Evolutionary conservation across 441 rosid genomes (phyloP), one percentile per base, ranked within the genome.

Genomic region (Arabidopsis lyrata): DNA sequence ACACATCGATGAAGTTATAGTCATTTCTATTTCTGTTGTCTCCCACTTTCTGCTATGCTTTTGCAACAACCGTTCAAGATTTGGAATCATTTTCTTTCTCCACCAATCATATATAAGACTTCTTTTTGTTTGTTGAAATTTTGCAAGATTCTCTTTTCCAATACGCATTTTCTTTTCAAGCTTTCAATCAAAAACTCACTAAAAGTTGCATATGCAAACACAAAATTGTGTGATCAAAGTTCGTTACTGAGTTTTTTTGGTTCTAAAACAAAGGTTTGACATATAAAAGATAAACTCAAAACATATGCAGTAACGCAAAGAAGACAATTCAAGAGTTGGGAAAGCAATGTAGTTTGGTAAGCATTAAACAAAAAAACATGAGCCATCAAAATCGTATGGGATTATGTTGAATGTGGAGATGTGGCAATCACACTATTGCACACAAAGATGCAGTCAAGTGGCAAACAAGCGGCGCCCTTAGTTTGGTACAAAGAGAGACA

Each of bases 381-480:
- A 56, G 65, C 12, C 13, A 63, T 53, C 52, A 72, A 63, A 63
- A 34, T 63, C 41, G 24, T 63, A 8, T 34, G 56, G 57, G 31
- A 34, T 55, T 49, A 34, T 47, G 47, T 69, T 47, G 65, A 58
- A 69, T 70, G 13, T 63, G 54, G 47, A 61, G 50, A 42, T 29
- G 61, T 62, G 68, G 45, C 22, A 71, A 15, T 73, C 39, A 44
- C 49, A 73, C 35, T 27, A 32, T 44, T 12, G 11, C 64, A 45
- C 15, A 74, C 27, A 66, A 31, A 60, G 47, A 68, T 67, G 41
- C n/a, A 75, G 57, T 66, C 68, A 27, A 68, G 74, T 34, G 57
- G 68, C 45, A 53, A 68, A 68, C 69, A 61, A 53, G 50, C 48
- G 74, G 69, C 78, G 74, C 78, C 63, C 4, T 68, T 68, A 12